Conservation (phyloP, 2,329 filamentous ascomycete species). For the Aureobasidium sp. region DNA sequence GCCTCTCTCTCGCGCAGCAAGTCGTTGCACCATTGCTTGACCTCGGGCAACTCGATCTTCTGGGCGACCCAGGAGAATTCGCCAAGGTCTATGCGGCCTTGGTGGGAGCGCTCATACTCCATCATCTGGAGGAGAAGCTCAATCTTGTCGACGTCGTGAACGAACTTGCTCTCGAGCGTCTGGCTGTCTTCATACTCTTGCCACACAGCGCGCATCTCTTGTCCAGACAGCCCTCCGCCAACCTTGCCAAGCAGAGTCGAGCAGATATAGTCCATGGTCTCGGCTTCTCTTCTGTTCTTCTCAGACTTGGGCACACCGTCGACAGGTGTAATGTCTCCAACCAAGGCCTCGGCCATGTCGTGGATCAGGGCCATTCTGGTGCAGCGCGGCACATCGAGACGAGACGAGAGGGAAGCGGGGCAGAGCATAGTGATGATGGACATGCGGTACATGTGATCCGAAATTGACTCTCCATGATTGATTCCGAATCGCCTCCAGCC, state of each 20-base stretch:
- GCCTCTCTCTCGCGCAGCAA: conserved; percentile 67
- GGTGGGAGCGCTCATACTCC: conserved; percentile 76
- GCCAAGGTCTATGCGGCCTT: conserved; percentile 64
- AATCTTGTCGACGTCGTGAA: conserved; percentile 97
- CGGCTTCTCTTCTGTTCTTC: conserved; percentile 78
- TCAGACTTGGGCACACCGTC: conserved; percentile 79
- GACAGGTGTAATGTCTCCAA: conserved; percentile 93
- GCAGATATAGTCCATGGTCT: conserved; percentile 89
- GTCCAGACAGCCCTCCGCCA: conserved; percentile 60
- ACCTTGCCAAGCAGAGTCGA: conserved; percentile 65
- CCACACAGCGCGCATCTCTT: conserved; percentile 74
- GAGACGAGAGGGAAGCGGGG: conserved; percentile 62
- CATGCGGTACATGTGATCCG: conserved; percentile 99
- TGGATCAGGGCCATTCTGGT: conserved; percentile 94
- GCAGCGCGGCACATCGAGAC: conserved; percentile 73
- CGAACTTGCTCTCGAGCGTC: conserved; percentile 79
- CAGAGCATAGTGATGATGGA: conserved; percentile 91
- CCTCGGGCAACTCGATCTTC: conserved; percentile 68
- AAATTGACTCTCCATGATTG: conserved; percentile 71
- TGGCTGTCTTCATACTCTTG: conserved; percentile 88
- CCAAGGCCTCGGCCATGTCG: conserved; percentile 93
- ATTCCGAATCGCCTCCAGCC: conserved; percentile 91
- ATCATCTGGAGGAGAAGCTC: conserved; percentile 92
- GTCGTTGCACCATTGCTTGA: conserved; percentile 70
- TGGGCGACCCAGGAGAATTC: conserved; percentile 79